phyloP scores from a whole-genome alignment of 2,329 filamentous ascomycete species.

The Neobulgaria alba region DNA sequence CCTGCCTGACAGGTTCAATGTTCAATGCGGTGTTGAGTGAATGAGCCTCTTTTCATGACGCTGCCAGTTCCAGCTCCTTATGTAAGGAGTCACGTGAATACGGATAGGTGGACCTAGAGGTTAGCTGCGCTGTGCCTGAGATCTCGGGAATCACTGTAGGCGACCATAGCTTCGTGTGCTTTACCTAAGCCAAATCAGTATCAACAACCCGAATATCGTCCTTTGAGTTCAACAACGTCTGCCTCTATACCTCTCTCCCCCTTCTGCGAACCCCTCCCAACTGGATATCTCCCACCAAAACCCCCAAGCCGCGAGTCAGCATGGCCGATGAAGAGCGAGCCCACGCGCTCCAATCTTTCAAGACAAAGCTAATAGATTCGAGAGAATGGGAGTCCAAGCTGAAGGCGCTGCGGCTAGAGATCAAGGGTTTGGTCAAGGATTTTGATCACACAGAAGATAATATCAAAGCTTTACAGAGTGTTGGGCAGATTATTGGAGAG shows the following conservation, averaged over 20 bases:
- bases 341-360: slow-evolving; percentile 69
- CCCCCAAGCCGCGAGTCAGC: neutral
- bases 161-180: slow-evolving; percentile 8
- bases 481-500: slow-evolving; percentile 98
- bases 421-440: slow-evolving; percentile 90
- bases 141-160: slow-evolving; percentile 2
- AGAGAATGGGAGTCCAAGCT: slow-evolving; percentile 98
- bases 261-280: neutral
- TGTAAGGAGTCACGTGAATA: no score
- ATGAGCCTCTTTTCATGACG: no score
- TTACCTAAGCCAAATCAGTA: neutral
- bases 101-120: no score
- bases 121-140: neutral
- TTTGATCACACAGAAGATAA: slow-evolving; percentile 98
- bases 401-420: slow-evolving; percentile 86
- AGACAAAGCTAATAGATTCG: slow-evolving; percentile 79
- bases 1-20: no score
- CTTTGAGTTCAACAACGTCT: no score
- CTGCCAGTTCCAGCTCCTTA: no score
- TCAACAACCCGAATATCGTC: slow-evolving; percentile 9
- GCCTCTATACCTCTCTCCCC: neutral
- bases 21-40: no score
- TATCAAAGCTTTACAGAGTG: slow-evolving; percentile 98
- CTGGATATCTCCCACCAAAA: neutral
- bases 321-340: slow-evolving; percentile 45